Base-by-base conservation (phyloP, 73 alveolate genomes). In the Paramecium caudatum region DNA sequence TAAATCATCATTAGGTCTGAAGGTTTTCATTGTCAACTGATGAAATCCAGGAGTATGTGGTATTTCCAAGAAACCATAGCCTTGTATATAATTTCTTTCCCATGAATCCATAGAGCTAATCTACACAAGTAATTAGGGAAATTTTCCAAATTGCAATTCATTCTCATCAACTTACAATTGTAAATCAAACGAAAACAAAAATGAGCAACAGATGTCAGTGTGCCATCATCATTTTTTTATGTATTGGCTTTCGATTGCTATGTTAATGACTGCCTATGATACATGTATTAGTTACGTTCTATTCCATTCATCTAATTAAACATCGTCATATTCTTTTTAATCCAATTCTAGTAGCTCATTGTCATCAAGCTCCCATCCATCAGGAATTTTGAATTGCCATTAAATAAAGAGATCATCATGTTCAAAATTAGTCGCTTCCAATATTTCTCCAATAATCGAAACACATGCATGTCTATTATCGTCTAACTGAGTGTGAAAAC, bases 31-130 rank as follows among this genome's bases (percentile, higher is more conserved):
- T 47, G 46, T 61, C 8, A 90, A 4, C 68, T 94, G 92, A 90
- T 94, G 97, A 62, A 16, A 88, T 46, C 97, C 97, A 23, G 95
- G 95, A 27, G 82, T 91, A 23, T 41, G 62, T 12, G 97, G 97
- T 6, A 94, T 48, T 68, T 91, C 91, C 8, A 94, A 10, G 55
- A 93, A 92, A 21, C 97, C 97, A 34, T 94, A 94, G 6, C 97
- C 97, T 70, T 94, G 93, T 17, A 94, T 86, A 61, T 95, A 68
- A 39, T 94, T 93, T 62, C 97, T 91, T 16, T 68, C 82, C 95
- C 95, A 91, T 6, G 90, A 85, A 23, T 94, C 97, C 19, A 90
- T 86, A 6, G 96, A 91, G 86, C 92, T 94, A 4, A 94, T 95
- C 81, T 94, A 87, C 48, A 94, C 50, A 27, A 94, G 80, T 30